Evolutionary conservation across 192 early-diverging fungal species (phyloP), one percentile per base, ranked within the genome.

Genomic region (Kappamyces sp.): DNA sequence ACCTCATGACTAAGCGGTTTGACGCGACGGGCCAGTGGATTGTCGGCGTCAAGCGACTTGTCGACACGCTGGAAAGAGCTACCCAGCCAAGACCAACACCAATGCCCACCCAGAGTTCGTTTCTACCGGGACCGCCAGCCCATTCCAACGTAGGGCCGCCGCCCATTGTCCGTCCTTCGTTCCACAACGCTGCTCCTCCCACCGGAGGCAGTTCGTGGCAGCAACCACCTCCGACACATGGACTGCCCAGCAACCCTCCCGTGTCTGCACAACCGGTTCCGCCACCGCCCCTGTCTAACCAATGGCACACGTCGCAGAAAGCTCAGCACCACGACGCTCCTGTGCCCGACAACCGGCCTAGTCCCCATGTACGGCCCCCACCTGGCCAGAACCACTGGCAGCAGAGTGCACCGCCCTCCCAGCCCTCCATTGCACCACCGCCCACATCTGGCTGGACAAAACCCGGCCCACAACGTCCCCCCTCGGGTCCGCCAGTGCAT

Each of bases 1-100:
- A 90, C 48, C 64, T 90, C 11, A 80, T 87, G 71, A 84, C 80
- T 1, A 81, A 80, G 9, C 82, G 81, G 45, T 86, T 81, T 34
- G 78, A 80, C 7, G 74, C 75, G 7, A 85, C 83, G 3, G 75
- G 76, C 12, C 61, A 74, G 34, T 80, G 86, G 84, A 76, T 87
- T 65, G 75, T 85, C 22, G 84, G 83, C 15, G 78, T 88, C 57
- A 88, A 88, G 67, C 69, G 84, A 22, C 61, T 88, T 51, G 76
- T 87, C 55, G 84, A 85, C 55, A 53, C 58, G 11, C 45, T 71
- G 4, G 75, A 74, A 52, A 49, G 57, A 34, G 61, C 62, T 6
- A 34, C 38, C n/a, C 45, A 37, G 35, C 48, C 48, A n/a, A 33
- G 32, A 43, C 42, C 42, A 11, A 14, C 42, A 43, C 9, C 42